Base-by-base conservation (phyloP, 352 stramenopile genomes). In the Globisporangium recalcitrans region DNA sequence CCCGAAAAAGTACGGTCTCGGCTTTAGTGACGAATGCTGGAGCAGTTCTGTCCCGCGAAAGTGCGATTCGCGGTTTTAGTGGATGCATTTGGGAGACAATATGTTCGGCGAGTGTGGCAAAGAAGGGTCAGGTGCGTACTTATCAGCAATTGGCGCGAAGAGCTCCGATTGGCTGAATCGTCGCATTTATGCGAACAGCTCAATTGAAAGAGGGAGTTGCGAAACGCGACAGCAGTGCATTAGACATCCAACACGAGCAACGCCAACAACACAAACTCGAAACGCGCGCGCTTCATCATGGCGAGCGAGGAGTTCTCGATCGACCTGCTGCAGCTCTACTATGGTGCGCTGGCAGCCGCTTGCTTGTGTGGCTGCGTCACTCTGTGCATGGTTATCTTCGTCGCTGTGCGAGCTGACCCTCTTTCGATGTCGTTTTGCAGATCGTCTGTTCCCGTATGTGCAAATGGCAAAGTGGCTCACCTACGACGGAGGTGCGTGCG, bases 311-410 rank as follows among this genome's bases (percentile, higher is more conserved):
- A 87, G 65, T 95, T 95, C 76, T 93, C 83, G 44, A 73, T 74
- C n/a, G 86, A 95, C 61, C 67, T 95, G 47, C 70, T 95, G 69
- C 82, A 89, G 68, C 74, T 95, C 14, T 95, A 95, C 72, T 95
- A 95, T 88, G 82, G 84, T 93, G 55, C 40, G 42, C 38, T 46
- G 6, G 16, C 38, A 22, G 38, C 11, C 14, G 19, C 7, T 19
- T 29, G 24, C 11, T 7, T 1, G 19, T 14, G 24, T 14, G 31
- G n/a, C n/a, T n/a, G n/a, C n/a, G n/a, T n/a, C 5, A 1, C 10
- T 64, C 1, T 54, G 26, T 47, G n/a, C n/a, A 24, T 49, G 27
- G 48, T 9, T 32, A 14, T 26, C 22, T 40, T 21, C 31, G 16
- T 47, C 6, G 26, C 22, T 16, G 11, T 10, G 13, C 32, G 38